Percentiles rank a stretch among this genome's conserved stretches.
Conservation (phyloP, 106 monocot genomes). For the Iris macrosiphon region DNA sequence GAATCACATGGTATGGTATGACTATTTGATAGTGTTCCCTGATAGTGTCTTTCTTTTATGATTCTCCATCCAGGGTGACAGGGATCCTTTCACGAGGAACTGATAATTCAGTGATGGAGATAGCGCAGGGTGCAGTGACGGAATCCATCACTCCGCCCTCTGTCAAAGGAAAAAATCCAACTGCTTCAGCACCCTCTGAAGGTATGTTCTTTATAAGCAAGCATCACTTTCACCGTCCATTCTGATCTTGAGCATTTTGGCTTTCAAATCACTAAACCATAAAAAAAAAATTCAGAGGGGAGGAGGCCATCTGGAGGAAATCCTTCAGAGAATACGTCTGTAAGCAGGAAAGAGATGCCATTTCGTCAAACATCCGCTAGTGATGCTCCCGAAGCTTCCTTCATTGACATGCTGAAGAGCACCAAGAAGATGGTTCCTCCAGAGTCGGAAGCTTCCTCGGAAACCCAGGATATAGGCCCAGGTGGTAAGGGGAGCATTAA, state of each 20-base stretch:
- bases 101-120: slow-evolving; percentile 1
- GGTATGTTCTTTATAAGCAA: no score
- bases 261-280: no score
- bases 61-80: slow-evolving; percentile 6
- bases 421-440: slow-evolving; percentile 17
- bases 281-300: neutral
- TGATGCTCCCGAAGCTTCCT: slow-evolving; percentile 52
- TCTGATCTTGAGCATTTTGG: no score
- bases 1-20: no score
- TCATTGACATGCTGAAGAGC: slow-evolving; percentile 57
- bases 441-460: slow-evolving; percentile 5
- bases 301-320: slow-evolving; percentile 7
- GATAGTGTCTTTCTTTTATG: no score
- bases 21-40: no score
- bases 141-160: slow-evolving; percentile 7
- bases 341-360: neutral
- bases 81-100: slow-evolving; percentile 12
- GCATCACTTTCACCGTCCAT: no score
- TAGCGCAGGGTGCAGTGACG: slow-evolving; percentile 7
- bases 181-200: slow-evolving; percentile 15
- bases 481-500: slow-evolving; percentile 15
- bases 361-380: slow-evolving; percentile 29
- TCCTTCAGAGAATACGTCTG: slow-evolving; percentile 1
- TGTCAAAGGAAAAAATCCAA: slow-evolving; percentile 11
- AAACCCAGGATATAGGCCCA: slow-evolving; percentile 8